Conservation (phyloP, 2,329 filamentous ascomycete species). For the Drechslerella coelobrocha region DNA sequence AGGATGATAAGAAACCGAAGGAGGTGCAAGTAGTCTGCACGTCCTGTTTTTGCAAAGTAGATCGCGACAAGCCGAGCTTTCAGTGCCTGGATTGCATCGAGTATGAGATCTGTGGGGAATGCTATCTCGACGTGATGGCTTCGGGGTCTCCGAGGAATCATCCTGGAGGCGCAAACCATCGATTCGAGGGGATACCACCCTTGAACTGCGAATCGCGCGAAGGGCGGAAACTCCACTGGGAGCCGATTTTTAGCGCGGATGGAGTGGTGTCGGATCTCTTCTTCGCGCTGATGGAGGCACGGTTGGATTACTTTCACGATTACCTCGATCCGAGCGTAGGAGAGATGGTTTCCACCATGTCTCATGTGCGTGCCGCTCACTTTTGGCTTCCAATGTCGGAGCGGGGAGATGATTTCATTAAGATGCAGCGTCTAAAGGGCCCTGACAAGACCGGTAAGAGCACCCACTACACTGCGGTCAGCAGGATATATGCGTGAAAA, state of each 20-base stretch:
- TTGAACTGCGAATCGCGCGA: conserved; percentile 1
- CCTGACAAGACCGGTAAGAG: too few relatives aligned
- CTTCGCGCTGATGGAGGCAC: conserved; percentile 8
- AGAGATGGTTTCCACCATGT: background rate
- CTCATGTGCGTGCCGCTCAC: too few relatives aligned
- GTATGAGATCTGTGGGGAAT: background rate
- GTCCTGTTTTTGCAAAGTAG: background rate
- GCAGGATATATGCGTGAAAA: too few relatives aligned
- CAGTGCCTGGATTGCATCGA: background rate
- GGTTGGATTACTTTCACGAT: conserved; percentile 9
- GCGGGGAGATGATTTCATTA: too few relatives aligned
- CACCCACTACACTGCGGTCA: too few relatives aligned
- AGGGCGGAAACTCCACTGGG: conserved; percentile 17
- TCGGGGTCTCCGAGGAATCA: background rate
- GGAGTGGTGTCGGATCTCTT: conserved; percentile 18
- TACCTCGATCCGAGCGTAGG: background rate
- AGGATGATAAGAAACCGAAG: background rate
- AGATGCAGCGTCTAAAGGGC: too few relatives aligned
- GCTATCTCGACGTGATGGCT: background rate
- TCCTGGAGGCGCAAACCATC: conserved; percentile 4
- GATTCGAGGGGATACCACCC: conserved; percentile 24
- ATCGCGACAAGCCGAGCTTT: background rate
- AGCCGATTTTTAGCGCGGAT: conserved; percentile 11
- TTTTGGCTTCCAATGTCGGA: too few relatives aligned
- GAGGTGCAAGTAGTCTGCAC: background rate